Evolutionary conservation across 106 monocot genomes (phyloP), one percentile per base, ranked within the genome.

Genomic region (Triglochin maritima): DNA sequence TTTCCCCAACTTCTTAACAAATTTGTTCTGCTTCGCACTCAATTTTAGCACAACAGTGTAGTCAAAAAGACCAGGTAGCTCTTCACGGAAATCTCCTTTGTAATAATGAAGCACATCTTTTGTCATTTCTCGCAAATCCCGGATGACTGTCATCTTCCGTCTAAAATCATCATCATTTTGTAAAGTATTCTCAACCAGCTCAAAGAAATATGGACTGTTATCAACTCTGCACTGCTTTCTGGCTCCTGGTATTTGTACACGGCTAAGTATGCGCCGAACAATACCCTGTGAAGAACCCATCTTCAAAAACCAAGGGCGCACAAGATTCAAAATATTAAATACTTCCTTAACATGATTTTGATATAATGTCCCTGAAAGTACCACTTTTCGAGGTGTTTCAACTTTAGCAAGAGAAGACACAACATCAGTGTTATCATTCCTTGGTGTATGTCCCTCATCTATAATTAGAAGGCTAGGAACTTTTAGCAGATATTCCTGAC

Each of bases 281-380:
- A 80, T 71, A 63, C 61, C 53, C 43, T 79, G 79, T 29, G 87
- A 81, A 9, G 67, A 47, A 10, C 84, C 80, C 63, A 67, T 74
- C 60, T 77, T 85, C 73, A 91, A 68, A 71, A 96, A 96, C 17
- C 79, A 82, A 3, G 87, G 87, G 17, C 85, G 82, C 42, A 90
- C 88, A 47, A 96, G 90, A 68, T 96, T 84, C 65, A 96, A 60
- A 66, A 96, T 91, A 63, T 82, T 96, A 70, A 96, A 96, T 0
- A 96, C 96, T 62, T 96, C 96, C 14, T 69, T 82, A 0, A 96
- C 90, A 65, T 88, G 90, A 60, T 90, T 96, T 49, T 96, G 90
- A 58, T 90, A 96, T 17, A 96, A 73, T 3, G 96, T 96, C 6
- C 96, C 90, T 9, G 96, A 96, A n/a, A 96, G 96, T 2, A 96